Base-by-base conservation (phyloP, 2,329 filamentous ascomycete genomes). In the Penicillium sp. region DNA sequence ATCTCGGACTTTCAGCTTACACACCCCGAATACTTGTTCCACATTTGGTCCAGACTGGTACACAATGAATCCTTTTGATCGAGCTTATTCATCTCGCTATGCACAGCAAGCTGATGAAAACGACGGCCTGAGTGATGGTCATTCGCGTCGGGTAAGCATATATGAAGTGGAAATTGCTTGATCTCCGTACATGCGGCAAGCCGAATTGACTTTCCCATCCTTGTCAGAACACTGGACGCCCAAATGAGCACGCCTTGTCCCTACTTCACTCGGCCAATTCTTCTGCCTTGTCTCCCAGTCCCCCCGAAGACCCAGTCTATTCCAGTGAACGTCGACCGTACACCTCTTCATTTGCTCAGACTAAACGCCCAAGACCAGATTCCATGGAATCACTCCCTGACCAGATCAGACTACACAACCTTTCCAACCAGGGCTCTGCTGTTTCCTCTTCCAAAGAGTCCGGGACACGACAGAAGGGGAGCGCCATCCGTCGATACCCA, bases 401-500 rank as follows among this genome's bases (percentile, higher is more conserved):
- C 22, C 53, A 55, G 14, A 46, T 55, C 29, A 52, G 42, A 52
- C 43, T 52, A 39, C 53, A 55, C 13, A 35, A 55, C 13, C 16
- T 55, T 11, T 46, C 48, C 14, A 40, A 52, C 26, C 40, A 45
- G 11, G 53, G 32, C 48, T 55, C 53, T 8, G 53, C 53, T n/a
- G 26, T 55, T 9, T 35, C 47, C 26, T 52, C 53, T 26, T 52
- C 48, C 5, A 55, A 20, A 5, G 47, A 45, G 29, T 55, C 48
- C 5, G 48, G 18, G 7, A 26, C 32, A 29, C 53, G 26, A 40
- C 34, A 52, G 34, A 55, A 55, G n/a, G 29, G 34, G 16, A 52
- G 48, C n/a, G 40, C 16, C 11, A 26, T 59, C 9, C 57, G 59
- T 16, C 53, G 59, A 31, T 61, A 61, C 20, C 57, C 59, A 8